Evolutionary conservation across 176 grass and related monocot species (phyloP), one percentile per base, ranked within the genome.

Genomic region (Cymbopogon citratus): DNA sequence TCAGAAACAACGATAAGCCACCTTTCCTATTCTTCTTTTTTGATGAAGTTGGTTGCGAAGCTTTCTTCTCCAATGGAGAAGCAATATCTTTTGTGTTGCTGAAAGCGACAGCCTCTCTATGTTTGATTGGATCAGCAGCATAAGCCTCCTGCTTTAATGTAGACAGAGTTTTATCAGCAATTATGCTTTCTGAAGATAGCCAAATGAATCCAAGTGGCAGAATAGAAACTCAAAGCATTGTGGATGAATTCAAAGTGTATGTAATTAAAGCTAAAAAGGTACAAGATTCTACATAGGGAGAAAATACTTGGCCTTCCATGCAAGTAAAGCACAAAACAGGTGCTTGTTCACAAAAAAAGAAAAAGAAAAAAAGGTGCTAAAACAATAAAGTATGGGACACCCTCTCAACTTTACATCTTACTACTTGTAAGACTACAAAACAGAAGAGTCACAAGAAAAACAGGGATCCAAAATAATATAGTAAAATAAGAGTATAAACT

Each of bases 1-100:
- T 95, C 75, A 99, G 80, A 83, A 99, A 99, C 87, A 95, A 69
- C 12, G 96, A 99, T 46, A 99, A 48, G 24, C 96, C 96, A 68
- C 93, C 96, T 90, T 95, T 99, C 77, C 85, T 90, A 26, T 91
- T 95, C 71, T 99, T 99, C 89, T 99, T 99, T 68, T 95, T 99
- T 80, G 87, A 90, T 34, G 87, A 78, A 70, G 36, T 84, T 80
- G 69, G 77, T 18, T 64, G 73, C 21, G 86, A 80, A 82, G 52
- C 77, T 87, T 91, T 95, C 70, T 84, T 83, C 38, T 73, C 63
- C 74, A 79, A 56, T 23, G 83, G 51, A 89, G 73, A 84, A 78
- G 85, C 77, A 56, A 74, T 83, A 46, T 38, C 59, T 81, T 83
- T 84, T 64, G 83, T 63, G 66, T 71, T 85, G 26, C 79, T 75